Evolutionary conservation across 225 moss, liverwort and hornwort species (phyloP), one percentile per base, ranked within the genome.

Genomic region (Bryum argenteum): DNA sequence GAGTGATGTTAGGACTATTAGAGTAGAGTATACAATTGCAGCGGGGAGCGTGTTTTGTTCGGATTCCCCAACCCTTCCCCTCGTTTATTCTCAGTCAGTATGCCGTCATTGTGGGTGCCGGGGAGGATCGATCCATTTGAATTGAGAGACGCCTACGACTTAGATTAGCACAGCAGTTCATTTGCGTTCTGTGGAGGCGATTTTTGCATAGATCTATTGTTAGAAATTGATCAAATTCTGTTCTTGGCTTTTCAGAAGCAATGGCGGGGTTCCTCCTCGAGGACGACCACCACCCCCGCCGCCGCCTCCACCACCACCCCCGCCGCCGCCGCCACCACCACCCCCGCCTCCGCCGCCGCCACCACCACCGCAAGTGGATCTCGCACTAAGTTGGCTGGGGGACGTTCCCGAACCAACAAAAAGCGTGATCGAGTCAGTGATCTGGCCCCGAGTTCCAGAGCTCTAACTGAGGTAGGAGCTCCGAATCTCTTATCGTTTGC

Each of bases 341-440:
- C 26, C 26, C 5, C 33, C 33, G 7, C 33, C 23, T n/a, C 63
- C 33, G 22, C 59, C 9, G 21, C 39, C 17, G 22, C 26, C 26
- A 4, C 26, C 26, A 33, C 33, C 33, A 33, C 33, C 23, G 4
- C 11, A 11, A 39, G 14, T 47, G 62, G 77, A 69, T 73, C 64
- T 9, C 18, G 64, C 1, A 38, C 58, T 81, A 24, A 4, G 8
- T 9, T 69, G 53, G 73, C 17, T 81, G 59, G 9, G 12, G 24
- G 51, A 59, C 39, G 54, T 77, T 58, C 81, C 81, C 19, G 47
- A 69, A 58, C 51, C 77, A 20, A 65, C 12, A 17, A 69, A 1
- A 10, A 26, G 52, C 39, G 45, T 69, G 4, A 10, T 20, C 5
- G 77, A 72, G 47, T 33, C 77, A 2, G 40, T 64, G 43, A 77